Evolutionary conservation across 2,329 filamentous ascomycete species (phyloP).

Genomic region (Neoscytalidium dimidiatum): DNA sequence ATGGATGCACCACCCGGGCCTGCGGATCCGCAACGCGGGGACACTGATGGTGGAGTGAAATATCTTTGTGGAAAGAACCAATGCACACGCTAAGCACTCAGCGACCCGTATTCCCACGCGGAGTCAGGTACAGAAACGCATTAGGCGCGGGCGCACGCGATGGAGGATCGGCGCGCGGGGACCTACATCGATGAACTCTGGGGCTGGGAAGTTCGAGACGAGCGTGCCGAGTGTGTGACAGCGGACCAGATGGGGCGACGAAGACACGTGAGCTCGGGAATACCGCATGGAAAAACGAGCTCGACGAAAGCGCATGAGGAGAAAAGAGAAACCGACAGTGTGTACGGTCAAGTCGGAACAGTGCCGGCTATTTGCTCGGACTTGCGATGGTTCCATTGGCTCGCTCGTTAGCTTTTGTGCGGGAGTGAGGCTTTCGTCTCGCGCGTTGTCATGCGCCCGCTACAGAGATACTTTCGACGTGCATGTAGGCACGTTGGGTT

Average conservation of each 20-base stretch:
- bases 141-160: background rate
- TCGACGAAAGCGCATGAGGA: background rate
- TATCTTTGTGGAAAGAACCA: background rate
- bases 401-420: no score
- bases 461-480: background rate
- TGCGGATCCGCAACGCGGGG: background rate
- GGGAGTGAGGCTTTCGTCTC: background rate
- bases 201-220: background rate
- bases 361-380: background rate
- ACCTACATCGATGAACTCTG: background rate
- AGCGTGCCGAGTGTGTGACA: background rate
- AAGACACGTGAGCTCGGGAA: no score
- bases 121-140: background rate
- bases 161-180: background rate
- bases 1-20: background rate
- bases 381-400: background rate
- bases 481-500: background rate
- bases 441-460: background rate
- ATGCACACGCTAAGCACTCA: background rate
- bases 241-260: background rate
- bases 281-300: no score
- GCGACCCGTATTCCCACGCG: background rate
- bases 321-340: background rate
- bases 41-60: background rate
- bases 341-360: background rate